phyloP scores from a whole-genome alignment of 2,329 filamentous ascomycete species.

The Colletotrichum cuscutae region DNA sequence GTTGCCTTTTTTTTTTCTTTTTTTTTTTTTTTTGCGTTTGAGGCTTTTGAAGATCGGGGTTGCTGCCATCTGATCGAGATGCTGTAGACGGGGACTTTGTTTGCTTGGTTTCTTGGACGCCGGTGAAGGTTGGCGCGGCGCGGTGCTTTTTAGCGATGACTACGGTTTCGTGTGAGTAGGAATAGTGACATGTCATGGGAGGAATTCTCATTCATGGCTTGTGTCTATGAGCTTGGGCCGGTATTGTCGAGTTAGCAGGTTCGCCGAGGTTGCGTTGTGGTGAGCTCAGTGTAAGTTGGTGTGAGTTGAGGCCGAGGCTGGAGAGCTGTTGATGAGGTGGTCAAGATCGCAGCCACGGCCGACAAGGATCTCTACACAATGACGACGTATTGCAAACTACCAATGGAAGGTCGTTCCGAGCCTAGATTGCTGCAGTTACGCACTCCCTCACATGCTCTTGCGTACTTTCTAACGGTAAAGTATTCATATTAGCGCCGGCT shows the following conservation, averaged over 20 bases:
- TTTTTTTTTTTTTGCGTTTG: not conserved
- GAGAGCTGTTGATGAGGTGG: not conserved
- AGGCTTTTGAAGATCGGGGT: not conserved
- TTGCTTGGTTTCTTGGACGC: no score
- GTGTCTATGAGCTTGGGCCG: not conserved
- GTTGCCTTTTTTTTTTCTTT: not conserved
- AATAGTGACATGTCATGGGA: not conserved
- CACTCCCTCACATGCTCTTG: no score
- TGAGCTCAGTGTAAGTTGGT: not conserved
- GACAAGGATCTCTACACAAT: not conserved
- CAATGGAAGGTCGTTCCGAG: not conserved
- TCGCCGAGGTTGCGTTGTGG: not conserved
- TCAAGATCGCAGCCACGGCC: not conserved
- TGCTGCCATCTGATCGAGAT: slow-evolving; percentile 12
- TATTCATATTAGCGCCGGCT: not conserved
- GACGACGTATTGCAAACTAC: not conserved
- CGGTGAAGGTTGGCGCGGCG: not conserved
- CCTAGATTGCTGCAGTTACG: not conserved
- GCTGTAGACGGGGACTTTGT: not conserved
- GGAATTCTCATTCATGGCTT: no score
- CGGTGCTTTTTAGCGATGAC: not conserved
- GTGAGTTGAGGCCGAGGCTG: not conserved
- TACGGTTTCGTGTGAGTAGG: not conserved
- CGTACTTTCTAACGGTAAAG: not conserved
- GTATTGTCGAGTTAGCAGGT: not conserved